These are phyloP conservation scores for Cryoendolithus antarcticus DNA, from an alignment of 2,329 filamentous ascomycete genomes.

Conservation along the genomic window DNA sequence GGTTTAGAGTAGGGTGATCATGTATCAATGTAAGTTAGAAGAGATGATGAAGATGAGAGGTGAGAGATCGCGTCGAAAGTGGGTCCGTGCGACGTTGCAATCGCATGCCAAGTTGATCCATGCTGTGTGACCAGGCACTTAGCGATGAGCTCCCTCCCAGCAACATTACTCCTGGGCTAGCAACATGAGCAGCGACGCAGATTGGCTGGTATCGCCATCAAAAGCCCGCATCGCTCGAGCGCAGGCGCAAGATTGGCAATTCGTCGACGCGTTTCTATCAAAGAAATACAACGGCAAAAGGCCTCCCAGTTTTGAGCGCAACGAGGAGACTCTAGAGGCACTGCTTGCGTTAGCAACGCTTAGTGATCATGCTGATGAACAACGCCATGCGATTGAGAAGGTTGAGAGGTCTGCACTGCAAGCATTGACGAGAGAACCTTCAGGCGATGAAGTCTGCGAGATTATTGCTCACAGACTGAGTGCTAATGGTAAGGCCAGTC, in stretches of 20 bases:
- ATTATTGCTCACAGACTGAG: slow-evolving; percentile 12
- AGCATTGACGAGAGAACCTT: slow-evolving; percentile 30
- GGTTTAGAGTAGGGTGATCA: too few species aligned
- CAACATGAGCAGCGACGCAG: slow-evolving; percentile 16
- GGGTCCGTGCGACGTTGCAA: too few species aligned
- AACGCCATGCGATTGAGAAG: slow-evolving; percentile 44
- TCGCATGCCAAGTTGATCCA: too few species aligned
- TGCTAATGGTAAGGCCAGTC: slow-evolving; percentile 20
- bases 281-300: slow-evolving; percentile 53
- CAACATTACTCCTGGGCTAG: background rate
- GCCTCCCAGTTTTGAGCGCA: slow-evolving; percentile 70
- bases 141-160: too few species aligned
- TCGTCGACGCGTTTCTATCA: slow-evolving; percentile 71
- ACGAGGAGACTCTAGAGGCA: slow-evolving; percentile 65
- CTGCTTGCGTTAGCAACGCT: slow-evolving; percentile 60
- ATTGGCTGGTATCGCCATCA: slow-evolving; percentile 44
- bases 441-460: slow-evolving; percentile 10
- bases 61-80: too few species aligned
- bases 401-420: slow-evolving; percentile 49
- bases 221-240: slow-evolving; percentile 64
- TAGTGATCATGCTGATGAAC: slow-evolving; percentile 69
- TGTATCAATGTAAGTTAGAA: too few species aligned
- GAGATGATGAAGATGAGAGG: too few species aligned
- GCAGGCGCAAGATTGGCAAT: slow-evolving; percentile 81
- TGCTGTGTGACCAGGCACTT: too few species aligned